phyloP scores from a whole-genome alignment of 768 basidiomycete genomes.

The Boletus tylopilopsis region DNA sequence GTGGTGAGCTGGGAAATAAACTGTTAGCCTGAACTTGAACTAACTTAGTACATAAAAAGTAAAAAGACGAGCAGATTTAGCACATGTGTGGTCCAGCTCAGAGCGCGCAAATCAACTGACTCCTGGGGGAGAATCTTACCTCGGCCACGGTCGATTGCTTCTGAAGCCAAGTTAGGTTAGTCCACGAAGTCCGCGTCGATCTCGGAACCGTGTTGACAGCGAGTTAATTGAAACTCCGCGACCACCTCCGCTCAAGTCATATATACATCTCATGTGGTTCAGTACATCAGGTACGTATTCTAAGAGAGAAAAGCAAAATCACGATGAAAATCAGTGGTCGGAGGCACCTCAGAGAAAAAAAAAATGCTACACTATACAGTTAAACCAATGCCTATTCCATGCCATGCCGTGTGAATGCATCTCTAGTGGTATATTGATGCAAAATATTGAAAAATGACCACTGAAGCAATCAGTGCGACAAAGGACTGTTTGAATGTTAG shows the following conservation, averaged over 20 bases:
- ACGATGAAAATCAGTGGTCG: neutral
- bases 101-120: too few relatives aligned
- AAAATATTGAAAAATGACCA: neutral
- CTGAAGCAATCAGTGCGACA: neutral
- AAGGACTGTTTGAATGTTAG: neutral
- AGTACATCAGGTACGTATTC: too few relatives aligned
- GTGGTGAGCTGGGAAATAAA: neutral
- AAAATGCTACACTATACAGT: constrained; percentile 2
- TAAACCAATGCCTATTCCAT: constrained; percentile 10
- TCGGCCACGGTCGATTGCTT: neutral
- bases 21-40: neutral
- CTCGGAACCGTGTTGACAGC: constrained; percentile 4
- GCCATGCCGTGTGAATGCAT: constrained; percentile 12
- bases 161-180: neutral
- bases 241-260: constrained; percentile 1
- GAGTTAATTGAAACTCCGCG: constrained; percentile 15
- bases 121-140: neutral
- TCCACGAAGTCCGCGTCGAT: constrained; percentile 6
- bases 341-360: neutral
- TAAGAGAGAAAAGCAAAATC: too few relatives aligned
- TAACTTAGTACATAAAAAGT: neutral
- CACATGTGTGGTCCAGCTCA: neutral
- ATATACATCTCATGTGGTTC: neutral
- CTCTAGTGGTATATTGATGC: constrained; percentile 13
- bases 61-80: neutral